Evolutionary conservation across 2,329 filamentous ascomycete species (phyloP).

Genomic region (Phyllosticta citribraziliensis): DNA sequence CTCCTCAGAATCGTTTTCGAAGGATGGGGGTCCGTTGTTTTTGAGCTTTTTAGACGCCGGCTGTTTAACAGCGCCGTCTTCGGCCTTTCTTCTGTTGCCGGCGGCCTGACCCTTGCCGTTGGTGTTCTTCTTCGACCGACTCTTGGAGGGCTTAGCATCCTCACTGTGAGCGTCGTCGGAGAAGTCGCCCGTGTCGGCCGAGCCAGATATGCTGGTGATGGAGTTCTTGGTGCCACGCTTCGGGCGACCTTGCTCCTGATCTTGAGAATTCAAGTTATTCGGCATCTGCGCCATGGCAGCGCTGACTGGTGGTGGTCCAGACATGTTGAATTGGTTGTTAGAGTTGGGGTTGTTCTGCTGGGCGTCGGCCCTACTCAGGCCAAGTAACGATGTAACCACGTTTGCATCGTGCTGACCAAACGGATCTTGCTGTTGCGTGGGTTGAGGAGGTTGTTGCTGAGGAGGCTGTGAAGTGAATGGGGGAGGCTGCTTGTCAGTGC

Average conservation of each 20-base stretch:
- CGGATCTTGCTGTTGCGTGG: slow-evolving; percentile 42
- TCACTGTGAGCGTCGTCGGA: slow-evolving; percentile 63
- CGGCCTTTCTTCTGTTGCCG: slow-evolving; percentile 59
- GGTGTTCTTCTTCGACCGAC: slow-evolving; percentile 24
- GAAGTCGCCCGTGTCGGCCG: slow-evolving; percentile 48
- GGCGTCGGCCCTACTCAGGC: slow-evolving; percentile 9
- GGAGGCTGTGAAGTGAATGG: slow-evolving; percentile 25
- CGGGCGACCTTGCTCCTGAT: slow-evolving; percentile 38
- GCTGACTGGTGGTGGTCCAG: slow-evolving; percentile 27
- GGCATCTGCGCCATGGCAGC: slow-evolving; percentile 37
- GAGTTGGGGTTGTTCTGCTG: slow-evolving; percentile 25
- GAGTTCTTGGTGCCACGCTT: slow-evolving; percentile 37
- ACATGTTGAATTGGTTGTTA: slow-evolving; percentile 42
- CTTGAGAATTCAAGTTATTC: slow-evolving; percentile 30
- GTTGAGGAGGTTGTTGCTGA: slow-evolving; percentile 33
- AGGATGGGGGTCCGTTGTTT: slow-evolving; percentile 34
- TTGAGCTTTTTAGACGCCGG: slow-evolving; percentile 65
- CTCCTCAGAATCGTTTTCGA: slow-evolving; percentile 42
- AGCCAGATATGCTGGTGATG: slow-evolving; percentile 48
- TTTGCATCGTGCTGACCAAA: slow-evolving; percentile 85
- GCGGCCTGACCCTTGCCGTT: slow-evolving; percentile 24
- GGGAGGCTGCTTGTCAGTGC: slow-evolving; percentile 29
- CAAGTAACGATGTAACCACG: slow-evolving; percentile 11
- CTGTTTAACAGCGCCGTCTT: slow-evolving; percentile 58
- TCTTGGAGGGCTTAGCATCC: slow-evolving; percentile 53